A percentile compares a stretch with the other conserved stretches of the same genome.
phyloP scores from a whole-genome alignment of 2,329 filamentous ascomycete species.

The Endocalyx cinctus region DNA sequence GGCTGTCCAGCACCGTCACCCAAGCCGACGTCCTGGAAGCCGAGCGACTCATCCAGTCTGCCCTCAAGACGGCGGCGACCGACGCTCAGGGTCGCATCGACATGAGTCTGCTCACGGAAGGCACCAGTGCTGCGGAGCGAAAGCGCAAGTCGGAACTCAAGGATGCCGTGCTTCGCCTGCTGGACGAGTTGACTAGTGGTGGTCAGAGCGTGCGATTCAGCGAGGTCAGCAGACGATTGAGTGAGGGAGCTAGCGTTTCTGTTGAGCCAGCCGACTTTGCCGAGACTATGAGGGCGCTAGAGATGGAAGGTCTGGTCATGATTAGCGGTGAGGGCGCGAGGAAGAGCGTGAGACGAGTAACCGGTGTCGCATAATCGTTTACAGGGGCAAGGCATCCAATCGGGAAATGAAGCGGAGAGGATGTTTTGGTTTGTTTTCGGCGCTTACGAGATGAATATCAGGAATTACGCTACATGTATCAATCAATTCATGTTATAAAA shows the following conservation, averaged over 20 bases:
- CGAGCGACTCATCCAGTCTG: constrained; percentile 85
- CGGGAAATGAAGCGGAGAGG: too few relatives aligned
- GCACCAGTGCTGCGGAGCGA: constrained; percentile 84
- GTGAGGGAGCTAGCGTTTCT: constrained; percentile 64
- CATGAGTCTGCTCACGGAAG: constrained; percentile 92
- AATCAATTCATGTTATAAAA: too few relatives aligned
- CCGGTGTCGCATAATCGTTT: constrained; percentile 40
- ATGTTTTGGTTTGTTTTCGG: too few relatives aligned
- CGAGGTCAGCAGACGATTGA: constrained; percentile 71
- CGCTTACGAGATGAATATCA: too few relatives aligned
- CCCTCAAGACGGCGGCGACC: constrained; percentile 95
- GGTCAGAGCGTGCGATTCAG: constrained; percentile 67
- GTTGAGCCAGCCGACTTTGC: constrained; percentile 78
- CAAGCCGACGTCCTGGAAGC: constrained; percentile 83
- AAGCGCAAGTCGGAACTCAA: constrained; percentile 81
- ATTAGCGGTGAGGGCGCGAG: constrained; percentile 80
- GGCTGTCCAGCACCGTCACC: constrained; percentile 71
- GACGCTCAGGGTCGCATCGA: constrained; percentile 91
- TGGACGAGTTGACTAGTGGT: constrained; percentile 75
- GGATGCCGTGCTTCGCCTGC: constrained; percentile 64
- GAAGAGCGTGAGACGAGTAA: constrained; percentile 75
- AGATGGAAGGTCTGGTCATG: constrained; percentile 79
- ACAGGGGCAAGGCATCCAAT: too few relatives aligned
- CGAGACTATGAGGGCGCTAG: constrained; percentile 73
- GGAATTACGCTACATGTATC: too few relatives aligned